phyloP scores from a whole-genome alignment of 2,329 filamentous ascomycete species.

The Fusarium tricinctum region DNA sequence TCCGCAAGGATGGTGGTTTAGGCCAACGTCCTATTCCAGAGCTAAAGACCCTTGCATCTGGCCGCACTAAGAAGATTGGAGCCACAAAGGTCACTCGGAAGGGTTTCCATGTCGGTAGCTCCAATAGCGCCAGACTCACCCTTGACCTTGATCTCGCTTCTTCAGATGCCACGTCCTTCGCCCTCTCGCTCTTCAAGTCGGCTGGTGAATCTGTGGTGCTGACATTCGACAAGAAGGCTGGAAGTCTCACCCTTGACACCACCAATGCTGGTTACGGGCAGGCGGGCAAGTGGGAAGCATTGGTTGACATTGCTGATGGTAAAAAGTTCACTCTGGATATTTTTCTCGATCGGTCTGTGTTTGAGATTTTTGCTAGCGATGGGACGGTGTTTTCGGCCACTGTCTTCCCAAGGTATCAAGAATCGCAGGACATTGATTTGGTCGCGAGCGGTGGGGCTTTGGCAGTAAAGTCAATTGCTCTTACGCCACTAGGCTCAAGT shows the following conservation, averaged over 20 bases:
- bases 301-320: constrained; percentile 28
- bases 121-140: constrained; percentile 46
- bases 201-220: constrained; percentile 44
- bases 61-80: constrained; percentile 31
- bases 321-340: constrained; percentile 49
- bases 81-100: constrained; percentile 29
- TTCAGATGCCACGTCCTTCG: constrained; percentile 47
- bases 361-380: constrained; percentile 51
- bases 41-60: constrained; percentile 42
- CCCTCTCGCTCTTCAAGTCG: constrained; percentile 46
- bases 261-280: constrained; percentile 51
- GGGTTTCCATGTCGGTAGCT: constrained; percentile 36
- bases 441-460: background rate
- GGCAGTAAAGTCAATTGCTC: background rate
- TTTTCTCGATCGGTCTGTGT: constrained; percentile 48
- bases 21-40: constrained; percentile 47
- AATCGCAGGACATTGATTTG: constrained; percentile 46
- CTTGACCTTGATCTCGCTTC: constrained; percentile 43
- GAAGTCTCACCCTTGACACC: constrained; percentile 50
- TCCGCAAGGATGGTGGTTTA: constrained; percentile 48
- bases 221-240: constrained; percentile 38
- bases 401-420: constrained; percentile 47
- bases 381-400: constrained; percentile 49
- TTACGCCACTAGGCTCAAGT: background rate
- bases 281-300: constrained; percentile 48